phyloP scores from a whole-genome alignment of 148 eudicot genomes.

The Rhododendron henanense region DNA sequence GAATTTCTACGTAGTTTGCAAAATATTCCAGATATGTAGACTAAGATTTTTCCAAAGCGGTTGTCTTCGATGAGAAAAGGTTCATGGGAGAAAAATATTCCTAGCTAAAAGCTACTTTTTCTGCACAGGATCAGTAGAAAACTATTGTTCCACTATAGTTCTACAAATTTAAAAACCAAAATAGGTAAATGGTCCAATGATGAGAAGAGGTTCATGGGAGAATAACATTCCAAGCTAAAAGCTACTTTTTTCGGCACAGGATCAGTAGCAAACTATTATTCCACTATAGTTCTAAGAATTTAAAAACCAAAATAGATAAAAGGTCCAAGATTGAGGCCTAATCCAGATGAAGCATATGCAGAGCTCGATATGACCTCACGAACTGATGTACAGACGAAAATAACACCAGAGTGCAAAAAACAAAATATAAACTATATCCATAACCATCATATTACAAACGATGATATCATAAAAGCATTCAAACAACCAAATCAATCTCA shows the following conservation, averaged over 20 bases:
- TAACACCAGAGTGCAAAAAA: neutral
- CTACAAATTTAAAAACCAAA: neutral
- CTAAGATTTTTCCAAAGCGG: neutral
- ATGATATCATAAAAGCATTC: neutral
- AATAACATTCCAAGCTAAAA: neutral
- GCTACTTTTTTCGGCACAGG: neutral
- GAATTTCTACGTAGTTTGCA: neutral
- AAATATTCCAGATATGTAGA: neutral
- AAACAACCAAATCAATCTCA: neutral
- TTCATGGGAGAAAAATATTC: neutral
- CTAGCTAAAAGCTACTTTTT: neutral
- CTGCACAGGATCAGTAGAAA: neutral
- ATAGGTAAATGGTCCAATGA: neutral
- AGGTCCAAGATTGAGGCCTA: neutral
- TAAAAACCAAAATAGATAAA: neutral
- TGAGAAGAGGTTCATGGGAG: neutral
- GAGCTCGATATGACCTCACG: neutral
- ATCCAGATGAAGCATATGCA: neutral
- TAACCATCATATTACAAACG: neutral
- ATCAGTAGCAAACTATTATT: neutral
- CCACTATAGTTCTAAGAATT: neutral
- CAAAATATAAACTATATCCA: neutral
- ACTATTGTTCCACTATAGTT: neutral
- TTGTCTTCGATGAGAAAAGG: neutral
- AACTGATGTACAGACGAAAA: neutral